Conservation (phyloP, 352 stramenopile species). For the Phytophthora gonapodyides region DNA sequence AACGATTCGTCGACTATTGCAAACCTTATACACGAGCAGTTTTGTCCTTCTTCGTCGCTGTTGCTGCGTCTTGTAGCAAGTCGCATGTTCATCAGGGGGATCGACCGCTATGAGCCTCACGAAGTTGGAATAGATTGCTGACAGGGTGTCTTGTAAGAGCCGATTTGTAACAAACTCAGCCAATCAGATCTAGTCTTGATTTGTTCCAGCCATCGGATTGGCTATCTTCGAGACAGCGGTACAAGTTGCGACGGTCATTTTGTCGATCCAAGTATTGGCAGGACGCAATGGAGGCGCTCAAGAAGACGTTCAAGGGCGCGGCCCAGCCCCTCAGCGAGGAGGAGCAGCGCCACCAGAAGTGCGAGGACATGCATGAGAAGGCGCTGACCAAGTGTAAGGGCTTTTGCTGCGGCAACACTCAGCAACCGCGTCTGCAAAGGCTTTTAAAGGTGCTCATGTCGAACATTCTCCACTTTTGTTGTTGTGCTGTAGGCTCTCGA, state of each 20-base stretch:
- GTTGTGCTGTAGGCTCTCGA: conserved; percentile 52
- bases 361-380: conserved; percentile 72
- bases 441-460: neutral
- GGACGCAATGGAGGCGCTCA: conserved; percentile 69
- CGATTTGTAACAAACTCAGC: neutral
- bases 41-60: conserved; percentile 14
- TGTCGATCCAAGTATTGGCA: neutral
- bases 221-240: neutral
- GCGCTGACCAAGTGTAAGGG: conserved; percentile 72
- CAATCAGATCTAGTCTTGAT: conserved; percentile 10
- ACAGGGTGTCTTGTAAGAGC: conserved; percentile 4
- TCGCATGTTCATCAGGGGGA: conserved; percentile 12
- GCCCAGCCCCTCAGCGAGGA: conserved; percentile 41
- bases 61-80: conserved; percentile 5
- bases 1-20: conserved; percentile 32
- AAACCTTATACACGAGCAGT: conserved; percentile 24
- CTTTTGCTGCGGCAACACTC: neutral
- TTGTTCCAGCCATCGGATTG: conserved; percentile 4
- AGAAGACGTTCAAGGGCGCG: conserved; percentile 57
- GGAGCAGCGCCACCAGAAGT: conserved; percentile 51
- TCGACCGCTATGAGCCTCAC: conserved; percentile 11
- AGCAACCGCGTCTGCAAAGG: neutral
- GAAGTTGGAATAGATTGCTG: neutral
- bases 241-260: neutral
- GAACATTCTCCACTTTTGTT: neutral